A percentile compares a stretch with the other conserved stretches of the same genome.
phyloP scores from a whole-genome alignment of 208 protist genomes.

The Novymonas esmeraldas region DNA sequence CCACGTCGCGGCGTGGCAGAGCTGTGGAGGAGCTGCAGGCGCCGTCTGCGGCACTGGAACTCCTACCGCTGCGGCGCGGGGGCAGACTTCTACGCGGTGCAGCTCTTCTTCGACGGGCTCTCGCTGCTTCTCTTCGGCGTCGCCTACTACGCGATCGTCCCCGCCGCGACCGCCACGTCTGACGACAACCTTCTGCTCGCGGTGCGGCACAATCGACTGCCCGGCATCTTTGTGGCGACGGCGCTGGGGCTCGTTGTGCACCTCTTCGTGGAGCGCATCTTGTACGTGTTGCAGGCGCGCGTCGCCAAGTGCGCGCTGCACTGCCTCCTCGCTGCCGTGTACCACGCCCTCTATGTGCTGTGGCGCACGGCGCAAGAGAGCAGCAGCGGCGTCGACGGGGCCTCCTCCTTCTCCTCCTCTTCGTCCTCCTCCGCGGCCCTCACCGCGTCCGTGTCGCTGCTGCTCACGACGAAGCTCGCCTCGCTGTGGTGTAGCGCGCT shows the following conservation, averaged over 20 bases:
- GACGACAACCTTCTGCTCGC: slow-evolving; percentile 55
- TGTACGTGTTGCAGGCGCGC: slow-evolving; percentile 58
- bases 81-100: slow-evolving; percentile 52
- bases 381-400: background rate
- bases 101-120: slow-evolving; percentile 47
- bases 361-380: slow-evolving; percentile 28
- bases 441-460: slow-evolving; percentile 27
- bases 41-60: slow-evolving; percentile 17
- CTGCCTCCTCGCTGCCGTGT: slow-evolving; percentile 25
- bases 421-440: slow-evolving; percentile 7
- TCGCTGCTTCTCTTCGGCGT: slow-evolving; percentile 48
- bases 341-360: slow-evolving; percentile 44
- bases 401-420: slow-evolving; percentile 4
- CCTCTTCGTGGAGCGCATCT: slow-evolving; percentile 58
- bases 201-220: slow-evolving; percentile 69
- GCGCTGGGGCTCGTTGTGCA: slow-evolving; percentile 56
- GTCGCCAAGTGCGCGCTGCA: slow-evolving; percentile 49
- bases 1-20: background rate
- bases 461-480: slow-evolving; percentile 45
- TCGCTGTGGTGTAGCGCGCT: slow-evolving; percentile 50
- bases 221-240: slow-evolving; percentile 67
- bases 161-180: slow-evolving; percentile 18
- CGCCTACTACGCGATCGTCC: slow-evolving; percentile 57
- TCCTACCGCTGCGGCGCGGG: slow-evolving; percentile 49
- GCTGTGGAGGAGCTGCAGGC: slow-evolving; percentile 3